Evolutionary conservation across 345 rosid genomes (phyloP).

Genomic region (Jatropha curcas): DNA sequence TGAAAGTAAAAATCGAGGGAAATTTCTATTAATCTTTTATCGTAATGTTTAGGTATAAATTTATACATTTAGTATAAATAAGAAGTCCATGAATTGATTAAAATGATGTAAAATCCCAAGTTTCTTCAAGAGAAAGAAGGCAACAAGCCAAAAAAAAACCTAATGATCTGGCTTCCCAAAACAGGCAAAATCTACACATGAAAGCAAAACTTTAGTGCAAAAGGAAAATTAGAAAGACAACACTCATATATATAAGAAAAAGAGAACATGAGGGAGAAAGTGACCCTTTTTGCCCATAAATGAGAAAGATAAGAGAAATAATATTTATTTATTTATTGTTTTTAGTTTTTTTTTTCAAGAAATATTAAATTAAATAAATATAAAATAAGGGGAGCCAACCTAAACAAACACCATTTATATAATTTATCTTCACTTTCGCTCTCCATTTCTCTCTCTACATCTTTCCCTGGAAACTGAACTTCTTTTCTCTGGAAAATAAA

Average conservation of each 20-base stretch:
- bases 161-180: not conserved
- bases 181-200: not conserved
- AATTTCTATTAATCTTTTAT: no score
- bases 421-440: not conserved
- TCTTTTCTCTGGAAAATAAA: slow-evolving; percentile 5
- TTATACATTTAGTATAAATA: no score
- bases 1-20: no score
- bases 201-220: not conserved
- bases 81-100: no score
- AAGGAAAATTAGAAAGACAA: not conserved
- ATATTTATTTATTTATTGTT: no score
- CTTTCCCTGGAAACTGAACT: slow-evolving; percentile 14
- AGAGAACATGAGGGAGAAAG: not conserved
- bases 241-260: not conserved
- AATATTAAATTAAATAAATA: not conserved
- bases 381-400: not conserved
- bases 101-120: not conserved
- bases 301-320: slow-evolving; percentile 2
- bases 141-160: not conserved
- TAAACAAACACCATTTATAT: not conserved
- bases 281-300: slow-evolving; percentile 11
- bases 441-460: slow-evolving; percentile 12
- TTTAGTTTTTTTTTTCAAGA: not conserved
- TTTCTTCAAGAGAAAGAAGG: not conserved
- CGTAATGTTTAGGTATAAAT: no score